Base-by-base conservation (phyloP, 2,329 filamentous ascomycete genomes). In the Triangularia verruculosa region DNA sequence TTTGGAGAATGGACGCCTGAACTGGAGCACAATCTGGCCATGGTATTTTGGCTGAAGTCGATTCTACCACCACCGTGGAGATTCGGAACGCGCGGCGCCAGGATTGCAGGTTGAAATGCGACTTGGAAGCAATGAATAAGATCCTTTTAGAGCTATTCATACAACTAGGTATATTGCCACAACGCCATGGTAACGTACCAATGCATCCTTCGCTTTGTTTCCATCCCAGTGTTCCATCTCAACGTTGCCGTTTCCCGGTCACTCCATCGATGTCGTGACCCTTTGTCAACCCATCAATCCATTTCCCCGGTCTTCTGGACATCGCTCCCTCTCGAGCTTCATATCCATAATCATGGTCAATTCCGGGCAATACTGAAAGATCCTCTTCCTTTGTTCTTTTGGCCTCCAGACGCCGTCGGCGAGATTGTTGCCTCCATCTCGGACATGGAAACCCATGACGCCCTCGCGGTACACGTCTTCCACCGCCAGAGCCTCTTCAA, bases 321-420 rank as follows among this genome's bases (percentile, higher is more conserved):
- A 83, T 17, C 80, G 74, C 72, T 83, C 78, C 52, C 77, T 72
- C 73, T 83, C 80, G 11, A 84, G 72, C 72, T 83, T 84, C 83
- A 86, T 86, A 51, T 82, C 78, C 77, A 85, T 78, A 63, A 84
- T 81, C 70, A 86, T 75, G 66, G 76, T 79, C 20, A 86, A 71
- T 71, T 86, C 83, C 1, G 83, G 84, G 66, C 84, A 86, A 72
- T 86, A 86, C 17, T 80, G 75, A 66, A 84, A 81, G 24, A 84
- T 83, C 60, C 77, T 72, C 67, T 79, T 76, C 32, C 83, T 75
- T 64, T 78, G 75, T 1, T 68, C 70, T 1, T 72, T 73, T 57
- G 80, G 73, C 63, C 77, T 77, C 83, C 83, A 86, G 15, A 84
- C 78, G 2, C 70, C 74, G 22, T 78, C 77, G 20, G 76, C 69